Evolutionary conservation across 2,329 filamentous ascomycete species (phyloP).

Genomic region (Ophiostoma himal-ulmi): DNA sequence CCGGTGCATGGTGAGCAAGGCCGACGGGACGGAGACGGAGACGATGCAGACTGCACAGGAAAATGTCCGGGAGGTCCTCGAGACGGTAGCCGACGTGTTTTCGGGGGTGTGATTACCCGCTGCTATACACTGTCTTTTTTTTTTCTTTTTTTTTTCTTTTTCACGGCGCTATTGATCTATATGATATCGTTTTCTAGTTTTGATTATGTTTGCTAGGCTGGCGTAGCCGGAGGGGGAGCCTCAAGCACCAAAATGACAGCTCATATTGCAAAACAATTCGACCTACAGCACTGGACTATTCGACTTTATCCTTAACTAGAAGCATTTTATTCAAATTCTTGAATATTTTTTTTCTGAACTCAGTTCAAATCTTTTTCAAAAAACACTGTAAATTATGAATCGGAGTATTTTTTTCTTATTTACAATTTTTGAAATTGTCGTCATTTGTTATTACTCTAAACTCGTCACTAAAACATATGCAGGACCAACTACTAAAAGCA

Average conservation of each 20-base stretch:
- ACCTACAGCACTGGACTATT: too few relatives aligned
- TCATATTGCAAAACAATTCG: neutral
- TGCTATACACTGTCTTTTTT: neutral
- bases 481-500: neutral
- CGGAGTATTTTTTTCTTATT: neutral
- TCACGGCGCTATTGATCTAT: neutral
- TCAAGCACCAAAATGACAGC: neutral
- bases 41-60: neutral
- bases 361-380: too few relatives aligned
- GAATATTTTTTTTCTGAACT: too few relatives aligned
- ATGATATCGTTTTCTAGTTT: neutral
- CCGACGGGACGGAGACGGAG: neutral
- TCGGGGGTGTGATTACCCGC: neutral
- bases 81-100: constrained; percentile 5
- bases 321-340: too few relatives aligned
- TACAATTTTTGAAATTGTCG: too few relatives aligned
- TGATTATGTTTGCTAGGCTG: neutral
- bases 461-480: neutral
- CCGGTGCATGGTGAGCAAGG: neutral
- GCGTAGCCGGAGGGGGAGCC: neutral
- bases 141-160: neutral
- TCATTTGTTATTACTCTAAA: neutral
- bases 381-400: neutral
- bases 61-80: neutral
- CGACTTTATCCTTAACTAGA: too few relatives aligned